These are phyloP conservation scores for Aspergillus sp. DNA, from an alignment of 2,329 filamentous ascomycete genomes.

Conservation along the genomic window DNA sequence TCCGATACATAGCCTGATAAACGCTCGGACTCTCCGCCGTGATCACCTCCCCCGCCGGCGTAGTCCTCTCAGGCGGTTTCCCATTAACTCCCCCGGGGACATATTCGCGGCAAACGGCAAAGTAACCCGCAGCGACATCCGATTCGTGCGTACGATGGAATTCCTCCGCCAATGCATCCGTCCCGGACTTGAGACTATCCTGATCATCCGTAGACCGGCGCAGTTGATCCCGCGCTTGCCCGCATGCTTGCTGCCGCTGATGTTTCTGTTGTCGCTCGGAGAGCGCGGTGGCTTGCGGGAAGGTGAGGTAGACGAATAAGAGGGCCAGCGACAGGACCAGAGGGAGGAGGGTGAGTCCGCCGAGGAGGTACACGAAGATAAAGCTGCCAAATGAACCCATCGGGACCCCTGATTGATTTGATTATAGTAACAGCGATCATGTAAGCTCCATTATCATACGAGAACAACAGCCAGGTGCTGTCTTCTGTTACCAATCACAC, in stretches of 20 bases:
- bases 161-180: constrained; percentile 53
- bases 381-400: constrained; percentile 47
- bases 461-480: too few relatives aligned
- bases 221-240: constrained; percentile 12
- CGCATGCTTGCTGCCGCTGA: constrained; percentile 1
- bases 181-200: constrained; percentile 53
- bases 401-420: constrained; percentile 25
- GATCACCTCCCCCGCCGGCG: constrained; percentile 69
- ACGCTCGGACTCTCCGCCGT: constrained; percentile 81
- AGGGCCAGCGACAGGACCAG: constrained; percentile 56
- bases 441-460: not conserved
- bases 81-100: constrained; percentile 85
- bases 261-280: constrained; percentile 30
- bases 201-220: constrained; percentile 58
- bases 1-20: constrained; percentile 96
- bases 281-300: constrained; percentile 38
- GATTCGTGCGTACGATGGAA: constrained; percentile 55
- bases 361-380: constrained; percentile 70
- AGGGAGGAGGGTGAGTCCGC: constrained; percentile 81
- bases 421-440: constrained; percentile 9
- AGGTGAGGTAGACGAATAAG: constrained; percentile 59
- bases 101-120: constrained; percentile 90
- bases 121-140: constrained; percentile 83
- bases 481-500: too few relatives aligned
- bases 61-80: constrained; percentile 79